Conservation (phyloP, 352 stramenopile genomes). For the Phytopythium cucurbitacearum region DNA sequence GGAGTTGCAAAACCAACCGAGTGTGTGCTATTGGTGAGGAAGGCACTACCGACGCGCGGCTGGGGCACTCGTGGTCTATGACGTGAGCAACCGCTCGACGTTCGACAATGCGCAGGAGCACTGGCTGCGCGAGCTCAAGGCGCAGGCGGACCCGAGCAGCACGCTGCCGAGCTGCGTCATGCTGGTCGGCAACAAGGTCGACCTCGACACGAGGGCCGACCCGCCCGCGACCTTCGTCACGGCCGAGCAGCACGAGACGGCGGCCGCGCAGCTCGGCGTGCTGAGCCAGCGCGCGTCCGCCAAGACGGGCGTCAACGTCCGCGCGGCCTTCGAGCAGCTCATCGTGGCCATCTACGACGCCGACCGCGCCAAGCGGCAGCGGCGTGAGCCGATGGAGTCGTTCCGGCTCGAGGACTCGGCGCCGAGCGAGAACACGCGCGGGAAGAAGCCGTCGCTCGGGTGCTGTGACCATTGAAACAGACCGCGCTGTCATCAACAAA, state of each 20-base stretch:
- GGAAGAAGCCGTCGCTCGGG: neutral
- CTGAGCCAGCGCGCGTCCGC: slow-evolving; percentile 59
- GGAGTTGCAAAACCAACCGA: neutral
- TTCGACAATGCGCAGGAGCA: slow-evolving; percentile 71
- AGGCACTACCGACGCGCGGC: slow-evolving; percentile 74
- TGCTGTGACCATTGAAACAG: slow-evolving; percentile 3
- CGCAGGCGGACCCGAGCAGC: slow-evolving; percentile 52
- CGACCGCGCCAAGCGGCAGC: slow-evolving; percentile 41
- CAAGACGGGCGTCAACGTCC: slow-evolving; percentile 65
- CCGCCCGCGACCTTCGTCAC: slow-evolving; percentile 20
- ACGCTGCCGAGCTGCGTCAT: slow-evolving; percentile 64
- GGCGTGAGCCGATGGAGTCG: slow-evolving; percentile 25
- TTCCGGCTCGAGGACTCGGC: slow-evolving; percentile 32
- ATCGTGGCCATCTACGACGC: slow-evolving; percentile 67
- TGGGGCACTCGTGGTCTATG: slow-evolving; percentile 72
- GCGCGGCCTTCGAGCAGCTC: slow-evolving; percentile 64
- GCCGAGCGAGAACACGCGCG: neutral
- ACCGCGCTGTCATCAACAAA: neutral
- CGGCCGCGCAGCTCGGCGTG: slow-evolving; percentile 32
- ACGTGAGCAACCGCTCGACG: slow-evolving; percentile 53
- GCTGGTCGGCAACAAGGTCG: slow-evolving; percentile 79
- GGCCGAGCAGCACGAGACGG: slow-evolving; percentile 30
- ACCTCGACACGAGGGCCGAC: slow-evolving; percentile 29
- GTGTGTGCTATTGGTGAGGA: neutral
- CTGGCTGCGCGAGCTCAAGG: slow-evolving; percentile 76